A percentile compares a stretch with the other conserved stretches of the same genome.
Conservation (phyloP, 306 rosid genomes). For the Quercus ilex region DNA sequence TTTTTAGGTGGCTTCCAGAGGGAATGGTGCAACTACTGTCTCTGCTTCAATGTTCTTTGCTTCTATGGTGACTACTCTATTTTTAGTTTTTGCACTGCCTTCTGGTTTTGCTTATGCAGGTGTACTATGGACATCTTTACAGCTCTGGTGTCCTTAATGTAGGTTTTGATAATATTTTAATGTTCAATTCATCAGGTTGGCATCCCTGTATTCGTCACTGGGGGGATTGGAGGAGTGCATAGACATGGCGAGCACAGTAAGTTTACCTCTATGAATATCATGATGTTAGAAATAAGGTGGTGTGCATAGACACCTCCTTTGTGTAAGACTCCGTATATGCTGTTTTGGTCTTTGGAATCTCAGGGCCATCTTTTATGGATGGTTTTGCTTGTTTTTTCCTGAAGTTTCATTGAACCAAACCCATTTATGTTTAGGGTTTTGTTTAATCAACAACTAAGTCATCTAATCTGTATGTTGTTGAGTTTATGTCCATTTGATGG, state of each 20-base stretch:
- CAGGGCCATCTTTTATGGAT: not conserved
- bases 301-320: conserved; percentile 13
- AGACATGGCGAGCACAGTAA: conserved; percentile 78
- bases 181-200: conserved; percentile 51
- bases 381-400: not conserved
- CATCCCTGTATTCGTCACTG: conserved; percentile 82
- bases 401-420: not conserved
- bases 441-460: not conserved
- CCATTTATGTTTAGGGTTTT: not conserved
- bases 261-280: conserved; percentile 27
- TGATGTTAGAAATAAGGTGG: not conserved
- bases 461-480: not conserved
- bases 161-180: not conserved
- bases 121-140: conserved; percentile 8
- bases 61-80: conserved; percentile 47
- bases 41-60: conserved; percentile 91
- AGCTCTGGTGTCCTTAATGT: conserved; percentile 7
- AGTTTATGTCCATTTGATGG: not conserved
- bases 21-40: conserved; percentile 92
- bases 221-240: conserved; percentile 96
- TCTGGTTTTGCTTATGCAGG: conserved; percentile 1
- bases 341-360: not conserved
- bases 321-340: not conserved
- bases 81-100: conserved; percentile 4
- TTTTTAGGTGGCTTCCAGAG: conserved; percentile 69